A percentile compares a stretch with the other conserved stretches of the same genome.
Evolutionary conservation across 2,329 filamentous ascomycete genomes (phyloP).

Genomic region (Cladophialophora yegresii): DNA sequence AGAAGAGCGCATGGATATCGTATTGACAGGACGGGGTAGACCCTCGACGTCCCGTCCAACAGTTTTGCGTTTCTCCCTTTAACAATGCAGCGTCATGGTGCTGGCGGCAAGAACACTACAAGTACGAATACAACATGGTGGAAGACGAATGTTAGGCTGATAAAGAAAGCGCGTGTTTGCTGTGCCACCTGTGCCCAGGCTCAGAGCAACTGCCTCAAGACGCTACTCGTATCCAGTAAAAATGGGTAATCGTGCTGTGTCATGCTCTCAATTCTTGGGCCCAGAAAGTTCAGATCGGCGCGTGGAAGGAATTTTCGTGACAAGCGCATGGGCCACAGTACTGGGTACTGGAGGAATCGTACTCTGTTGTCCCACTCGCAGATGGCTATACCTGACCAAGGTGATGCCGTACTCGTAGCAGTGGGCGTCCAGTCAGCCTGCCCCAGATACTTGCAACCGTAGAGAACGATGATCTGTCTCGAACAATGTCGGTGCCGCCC

Average conservation of each 20-base stretch:
- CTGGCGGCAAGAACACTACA: neutral
- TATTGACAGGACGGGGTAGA: neutral
- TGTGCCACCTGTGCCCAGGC: neutral
- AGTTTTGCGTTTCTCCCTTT: neutral
- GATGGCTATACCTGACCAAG: neutral
- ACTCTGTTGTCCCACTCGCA: neutral
- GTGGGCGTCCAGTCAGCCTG: neutral
- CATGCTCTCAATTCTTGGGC: neutral
- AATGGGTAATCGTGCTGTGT: neutral
- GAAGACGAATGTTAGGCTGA: neutral
- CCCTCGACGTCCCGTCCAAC: neutral
- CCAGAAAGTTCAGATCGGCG: neutral
- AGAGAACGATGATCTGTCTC: neutral
- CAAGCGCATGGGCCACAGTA: neutral
- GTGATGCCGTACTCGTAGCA: neutral
- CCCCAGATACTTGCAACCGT: neutral
- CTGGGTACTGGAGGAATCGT: neutral
- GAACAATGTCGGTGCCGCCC: neutral
- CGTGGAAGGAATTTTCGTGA: neutral
- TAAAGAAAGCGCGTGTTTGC: neutral
- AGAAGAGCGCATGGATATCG: neutral
- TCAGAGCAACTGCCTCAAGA: neutral
- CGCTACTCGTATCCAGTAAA: neutral
- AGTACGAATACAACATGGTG: neutral
- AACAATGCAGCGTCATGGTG: constrained; percentile 11